Evolutionary conservation across 1,284 basidiomycete genomes (phyloP).

Genomic region (Moniliophthora roreri): DNA sequence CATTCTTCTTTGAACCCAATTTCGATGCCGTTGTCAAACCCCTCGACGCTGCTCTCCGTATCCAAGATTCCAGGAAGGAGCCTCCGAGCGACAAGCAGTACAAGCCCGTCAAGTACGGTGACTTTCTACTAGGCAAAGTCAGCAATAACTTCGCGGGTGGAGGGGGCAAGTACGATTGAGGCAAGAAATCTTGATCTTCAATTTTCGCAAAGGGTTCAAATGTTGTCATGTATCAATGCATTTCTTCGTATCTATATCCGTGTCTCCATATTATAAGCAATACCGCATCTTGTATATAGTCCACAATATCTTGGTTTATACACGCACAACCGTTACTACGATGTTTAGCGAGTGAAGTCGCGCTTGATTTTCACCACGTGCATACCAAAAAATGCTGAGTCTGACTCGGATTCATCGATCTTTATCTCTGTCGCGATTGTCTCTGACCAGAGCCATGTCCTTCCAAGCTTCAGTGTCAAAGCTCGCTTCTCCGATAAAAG

Average conservation of each 20-base stretch:
- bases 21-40: constrained; percentile 67
- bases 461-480: constrained; percentile 51
- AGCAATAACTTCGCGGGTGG: constrained; percentile 60
- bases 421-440: constrained; percentile 29
- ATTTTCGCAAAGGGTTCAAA: neutral
- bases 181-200: neutral
- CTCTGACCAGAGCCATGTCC: constrained; percentile 48
- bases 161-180: constrained; percentile 36
- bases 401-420: constrained; percentile 41
- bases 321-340: too few species aligned
- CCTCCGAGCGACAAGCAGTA: constrained; percentile 30
- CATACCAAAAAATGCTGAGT: constrained; percentile 19
- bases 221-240: neutral
- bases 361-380: neutral
- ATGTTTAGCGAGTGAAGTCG: neutral
- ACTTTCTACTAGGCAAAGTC: constrained; percentile 75
- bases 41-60: constrained; percentile 51
- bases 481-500: constrained; percentile 53
- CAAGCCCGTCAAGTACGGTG: constrained; percentile 65
- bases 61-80: constrained; percentile 33
- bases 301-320: too few species aligned
- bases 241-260: neutral
- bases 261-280: neutral
- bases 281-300: too few species aligned
- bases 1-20: constrained; percentile 88